phyloP scores from a whole-genome alignment of 2,329 filamentous ascomycete genomes.

The Fusarium aywerte region DNA sequence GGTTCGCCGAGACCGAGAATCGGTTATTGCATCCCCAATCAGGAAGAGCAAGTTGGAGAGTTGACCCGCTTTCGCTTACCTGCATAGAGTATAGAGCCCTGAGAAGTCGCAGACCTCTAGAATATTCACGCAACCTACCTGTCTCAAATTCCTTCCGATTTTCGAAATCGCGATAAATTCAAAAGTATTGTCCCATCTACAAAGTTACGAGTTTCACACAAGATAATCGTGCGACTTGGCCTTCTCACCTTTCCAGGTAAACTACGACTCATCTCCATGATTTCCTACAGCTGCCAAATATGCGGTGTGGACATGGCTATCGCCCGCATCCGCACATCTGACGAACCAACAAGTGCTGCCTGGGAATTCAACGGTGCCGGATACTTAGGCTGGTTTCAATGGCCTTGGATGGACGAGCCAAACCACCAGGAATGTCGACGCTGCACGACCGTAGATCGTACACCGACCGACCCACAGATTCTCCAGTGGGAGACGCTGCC shows the following conservation, averaged over 20 bases:
- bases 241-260: too few relatives aligned
- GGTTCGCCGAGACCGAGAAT: too few relatives aligned
- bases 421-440: neutral
- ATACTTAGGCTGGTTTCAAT: neutral
- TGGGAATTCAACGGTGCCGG: neutral
- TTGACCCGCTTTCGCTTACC: neutral
- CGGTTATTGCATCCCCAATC: too few relatives aligned
- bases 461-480: neutral
- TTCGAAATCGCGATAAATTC: neutral
- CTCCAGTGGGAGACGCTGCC: neutral
- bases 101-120: neutral
- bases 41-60: too few relatives aligned
- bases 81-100: neutral
- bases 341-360: neutral
- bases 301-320: constrained; percentile 9
- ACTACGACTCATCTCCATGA: neutral
- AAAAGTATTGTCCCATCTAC: accelerated
- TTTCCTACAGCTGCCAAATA: constrained; percentile 2
- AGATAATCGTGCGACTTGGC: accelerated
- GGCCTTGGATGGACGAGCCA: neutral
- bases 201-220: accelerated
- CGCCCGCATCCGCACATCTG: constrained; percentile 6
- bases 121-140: neutral
- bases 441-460: neutral
- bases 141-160: neutral